Evolutionary conservation across 1,284 basidiomycete genomes (phyloP).

Genomic region (Hemileccinum hortonii): DNA sequence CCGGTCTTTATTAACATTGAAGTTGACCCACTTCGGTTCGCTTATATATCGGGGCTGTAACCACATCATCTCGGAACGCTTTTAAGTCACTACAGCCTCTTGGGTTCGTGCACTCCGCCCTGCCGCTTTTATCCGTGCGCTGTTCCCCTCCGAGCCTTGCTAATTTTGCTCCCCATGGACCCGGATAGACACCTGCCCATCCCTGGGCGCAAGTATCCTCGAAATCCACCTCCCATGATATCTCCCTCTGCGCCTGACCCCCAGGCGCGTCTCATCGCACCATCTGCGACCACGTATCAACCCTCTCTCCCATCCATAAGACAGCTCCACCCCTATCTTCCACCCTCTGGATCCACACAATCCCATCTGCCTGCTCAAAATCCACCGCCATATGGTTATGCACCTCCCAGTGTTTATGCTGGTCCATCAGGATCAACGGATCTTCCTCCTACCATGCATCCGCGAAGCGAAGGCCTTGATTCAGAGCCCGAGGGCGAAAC

Average conservation of each 20-base stretch:
- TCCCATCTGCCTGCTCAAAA: conserved; percentile 22
- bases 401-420: conserved; percentile 22
- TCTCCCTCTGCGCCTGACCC: conserved; percentile 21
- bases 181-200: conserved; percentile 34
- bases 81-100: conserved; percentile 25
- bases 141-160: conserved; percentile 11
- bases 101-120: conserved; percentile 25
- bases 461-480: conserved; percentile 39
- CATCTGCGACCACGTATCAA: conserved; percentile 24
- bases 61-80: conserved; percentile 23
- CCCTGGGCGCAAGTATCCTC: conserved; percentile 31
- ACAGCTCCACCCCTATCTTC: conserved; percentile 60
- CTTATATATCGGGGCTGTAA: conserved; percentile 30
- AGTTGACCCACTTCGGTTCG: conserved; percentile 29
- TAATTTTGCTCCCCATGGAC: conserved; percentile 28
- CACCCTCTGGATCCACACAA: conserved; percentile 36
- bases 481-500: conserved; percentile 49
- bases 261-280: conserved; percentile 26
- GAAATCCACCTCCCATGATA: conserved; percentile 19
- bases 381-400: conserved; percentile 26
- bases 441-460: conserved; percentile 28
- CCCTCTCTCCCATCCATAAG: conserved; percentile 62
- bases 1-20: conserved; percentile 30
- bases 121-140: conserved; percentile 17
- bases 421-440: conserved; percentile 30